A percentile compares a stretch with the other conserved stretches of the same genome.
These are phyloP conservation scores for Tolypocladium endophyticum DNA, from an alignment of 2,329 filamentous ascomycete species.

Conservation along the genomic window DNA sequence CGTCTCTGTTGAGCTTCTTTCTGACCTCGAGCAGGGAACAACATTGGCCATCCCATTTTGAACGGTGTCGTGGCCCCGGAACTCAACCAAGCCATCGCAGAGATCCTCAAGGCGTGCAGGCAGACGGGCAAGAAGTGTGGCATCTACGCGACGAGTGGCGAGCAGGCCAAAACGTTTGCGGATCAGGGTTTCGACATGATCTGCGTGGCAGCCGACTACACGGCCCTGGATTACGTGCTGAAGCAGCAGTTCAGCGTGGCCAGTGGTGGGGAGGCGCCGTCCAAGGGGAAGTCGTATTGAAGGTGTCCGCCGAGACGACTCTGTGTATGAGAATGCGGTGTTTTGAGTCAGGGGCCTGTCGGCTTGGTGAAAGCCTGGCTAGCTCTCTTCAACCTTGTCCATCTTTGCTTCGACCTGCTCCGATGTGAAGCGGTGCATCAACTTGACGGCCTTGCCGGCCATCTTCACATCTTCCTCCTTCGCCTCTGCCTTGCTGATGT, in stretches of 20 bases:
- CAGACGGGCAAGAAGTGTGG: constrained; percentile 57
- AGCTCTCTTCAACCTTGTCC: constrained; percentile 41
- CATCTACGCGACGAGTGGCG: constrained; percentile 45
- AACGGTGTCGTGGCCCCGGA: constrained; percentile 48
- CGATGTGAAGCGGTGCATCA: constrained; percentile 68
- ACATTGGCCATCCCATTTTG: constrained; percentile 51
- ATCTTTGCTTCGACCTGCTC: constrained; percentile 59
- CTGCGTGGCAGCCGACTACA: constrained; percentile 44
- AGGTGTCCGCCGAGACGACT: not conserved
- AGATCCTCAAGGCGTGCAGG: constrained; percentile 44
- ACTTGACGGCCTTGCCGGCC: constrained; percentile 51
- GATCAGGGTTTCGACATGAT: constrained; percentile 53
- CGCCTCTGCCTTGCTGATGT: constrained; percentile 47
- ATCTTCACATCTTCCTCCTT: constrained; percentile 42
- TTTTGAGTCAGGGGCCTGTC: not conserved
- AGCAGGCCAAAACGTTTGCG: constrained; percentile 43
- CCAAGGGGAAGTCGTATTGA: constrained; percentile 31
- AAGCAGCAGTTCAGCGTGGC: constrained; percentile 36
- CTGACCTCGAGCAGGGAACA: constrained; percentile 32
- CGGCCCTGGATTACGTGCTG: constrained; percentile 33
- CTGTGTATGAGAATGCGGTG: no score
- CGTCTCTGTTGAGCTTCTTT: not conserved
- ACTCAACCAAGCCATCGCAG: constrained; percentile 48
- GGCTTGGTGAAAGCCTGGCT: not conserved
- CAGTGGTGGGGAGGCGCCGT: constrained; percentile 25